Percentiles rank a stretch among this genome's conserved stretches.
Evolutionary conservation across 495 filamentous ascomycete genomes (phyloP).

Genomic region (Cladorrhinum samala): DNA sequence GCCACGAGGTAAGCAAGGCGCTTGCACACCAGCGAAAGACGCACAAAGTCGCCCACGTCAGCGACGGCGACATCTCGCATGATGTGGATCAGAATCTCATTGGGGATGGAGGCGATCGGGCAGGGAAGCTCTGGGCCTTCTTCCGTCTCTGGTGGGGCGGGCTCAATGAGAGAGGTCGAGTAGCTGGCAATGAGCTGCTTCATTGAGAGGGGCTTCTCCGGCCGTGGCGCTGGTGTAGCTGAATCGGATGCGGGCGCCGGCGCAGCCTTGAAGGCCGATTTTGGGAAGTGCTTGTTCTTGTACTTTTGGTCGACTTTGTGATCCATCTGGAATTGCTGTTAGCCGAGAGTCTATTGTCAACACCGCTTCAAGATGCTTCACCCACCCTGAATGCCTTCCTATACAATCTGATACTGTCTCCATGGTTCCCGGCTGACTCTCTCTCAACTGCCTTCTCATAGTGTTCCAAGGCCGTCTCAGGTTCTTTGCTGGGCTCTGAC

Average conservation of each 20-base stretch:
- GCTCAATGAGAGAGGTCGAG: constrained; percentile 55
- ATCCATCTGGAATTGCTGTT: constrained; percentile 57
- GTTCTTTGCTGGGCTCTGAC: constrained; percentile 49
- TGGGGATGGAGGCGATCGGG: constrained; percentile 69
- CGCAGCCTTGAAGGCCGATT: constrained; percentile 34
- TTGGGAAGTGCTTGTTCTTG: constrained; percentile 82
- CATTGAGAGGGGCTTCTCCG: constrained; percentile 36
- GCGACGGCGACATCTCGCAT: constrained; percentile 57
- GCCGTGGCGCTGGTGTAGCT: neutral
- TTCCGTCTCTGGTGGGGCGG: constrained; percentile 51
- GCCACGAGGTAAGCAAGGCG: constrained; percentile 76
- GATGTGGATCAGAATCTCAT: constrained; percentile 67
- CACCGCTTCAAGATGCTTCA: neutral
- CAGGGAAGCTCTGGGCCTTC: constrained; percentile 64
- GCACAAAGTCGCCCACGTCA: constrained; percentile 74
- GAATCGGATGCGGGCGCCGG: constrained; percentile 21
- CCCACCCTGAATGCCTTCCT: constrained; percentile 79
- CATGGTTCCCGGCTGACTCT: constrained; percentile 75
- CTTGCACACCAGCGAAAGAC: constrained; percentile 80
- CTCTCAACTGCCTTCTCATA: constrained; percentile 89
- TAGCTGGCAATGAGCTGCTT: constrained; percentile 73
- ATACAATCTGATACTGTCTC: constrained; percentile 85
- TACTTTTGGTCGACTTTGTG: constrained; percentile 76
- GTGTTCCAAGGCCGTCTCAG: constrained; percentile 78
- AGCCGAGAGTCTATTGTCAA: too few relatives aligned